phyloP scores from a whole-genome alignment of 2,329 filamentous ascomycete species.

The Emergomyces pasteurianus region DNA sequence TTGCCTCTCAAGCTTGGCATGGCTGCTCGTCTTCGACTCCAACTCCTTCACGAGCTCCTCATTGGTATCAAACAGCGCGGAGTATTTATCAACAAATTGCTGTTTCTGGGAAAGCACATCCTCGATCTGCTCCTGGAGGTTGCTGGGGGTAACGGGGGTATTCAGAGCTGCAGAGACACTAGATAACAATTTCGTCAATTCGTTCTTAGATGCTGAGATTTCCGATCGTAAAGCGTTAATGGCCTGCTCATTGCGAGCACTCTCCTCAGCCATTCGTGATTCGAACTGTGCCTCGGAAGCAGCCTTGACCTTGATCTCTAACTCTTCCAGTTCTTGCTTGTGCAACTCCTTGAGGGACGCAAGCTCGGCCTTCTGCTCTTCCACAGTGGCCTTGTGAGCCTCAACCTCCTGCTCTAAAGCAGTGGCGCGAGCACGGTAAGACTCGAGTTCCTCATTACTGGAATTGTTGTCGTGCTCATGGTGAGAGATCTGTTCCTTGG shows the following conservation, averaged over 20 bases:
- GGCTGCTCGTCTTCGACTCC: constrained; percentile 16
- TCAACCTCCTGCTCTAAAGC: constrained; percentile 47
- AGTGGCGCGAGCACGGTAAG: constrained; percentile 32
- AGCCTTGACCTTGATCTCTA: constrained; percentile 27
- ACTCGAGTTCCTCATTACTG: constrained; percentile 38
- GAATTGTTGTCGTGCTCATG: constrained; percentile 49
- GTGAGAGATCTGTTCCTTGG: constrained; percentile 56
- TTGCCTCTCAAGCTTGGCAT: constrained; percentile 25
- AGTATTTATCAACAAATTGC: constrained; percentile 31
- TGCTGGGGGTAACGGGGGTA: constrained; percentile 41
- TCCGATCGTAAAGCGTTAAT: constrained; percentile 50
- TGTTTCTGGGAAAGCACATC: constrained; percentile 34
- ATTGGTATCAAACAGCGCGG: constrained; percentile 29
- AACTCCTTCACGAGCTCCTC: constrained; percentile 28
- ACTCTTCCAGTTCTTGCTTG: constrained; percentile 29
- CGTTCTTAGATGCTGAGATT: constrained; percentile 52
- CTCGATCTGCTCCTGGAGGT: constrained; percentile 53
- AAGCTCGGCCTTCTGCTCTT: constrained; percentile 43
- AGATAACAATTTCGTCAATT: constrained; percentile 52
- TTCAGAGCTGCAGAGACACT: constrained; percentile 39
- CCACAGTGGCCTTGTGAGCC: constrained; percentile 43
- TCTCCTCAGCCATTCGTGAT: constrained; percentile 36
- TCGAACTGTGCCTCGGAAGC: constrained; percentile 27
- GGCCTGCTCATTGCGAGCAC: constrained; percentile 47
- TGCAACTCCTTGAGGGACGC: constrained; percentile 44